These are phyloP conservation scores for Pueraria montana DNA, from an alignment of 306 rosid species.

Conservation along the genomic window DNA sequence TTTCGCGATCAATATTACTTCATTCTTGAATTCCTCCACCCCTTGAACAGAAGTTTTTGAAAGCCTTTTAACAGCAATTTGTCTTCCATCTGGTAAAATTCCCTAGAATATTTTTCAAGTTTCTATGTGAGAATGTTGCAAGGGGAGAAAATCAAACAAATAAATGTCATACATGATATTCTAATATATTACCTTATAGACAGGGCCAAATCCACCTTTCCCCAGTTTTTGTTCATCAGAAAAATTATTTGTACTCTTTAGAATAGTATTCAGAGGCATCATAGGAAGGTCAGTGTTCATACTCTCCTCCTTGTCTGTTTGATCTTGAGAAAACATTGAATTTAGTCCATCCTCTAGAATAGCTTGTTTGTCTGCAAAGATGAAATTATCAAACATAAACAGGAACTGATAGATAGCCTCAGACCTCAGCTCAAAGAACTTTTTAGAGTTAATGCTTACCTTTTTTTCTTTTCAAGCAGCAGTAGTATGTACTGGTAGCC, in stretches of 20 bases:
- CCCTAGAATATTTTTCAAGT: constrained; percentile 43
- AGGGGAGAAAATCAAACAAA: constrained; percentile 16
- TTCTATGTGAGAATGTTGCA: constrained; percentile 24
- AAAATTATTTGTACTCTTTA: constrained; percentile 46
- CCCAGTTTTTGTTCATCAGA: constrained; percentile 50
- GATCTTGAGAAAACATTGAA: constrained; percentile 45
- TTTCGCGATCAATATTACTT: constrained; percentile 65
- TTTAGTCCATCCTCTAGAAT: constrained; percentile 35
- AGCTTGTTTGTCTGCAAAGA: constrained; percentile 28
- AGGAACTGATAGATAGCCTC: neutral
- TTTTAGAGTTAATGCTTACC: constrained; percentile 32
- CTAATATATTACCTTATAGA: constrained; percentile 49
- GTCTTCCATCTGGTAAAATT: constrained; percentile 49
- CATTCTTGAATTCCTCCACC: constrained; percentile 54
- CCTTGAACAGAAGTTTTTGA: constrained; percentile 57
- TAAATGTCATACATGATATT: neutral
- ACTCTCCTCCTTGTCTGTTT: constrained; percentile 28
- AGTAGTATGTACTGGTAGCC: constrained; percentile 43
- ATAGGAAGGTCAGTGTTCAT: constrained; percentile 51
- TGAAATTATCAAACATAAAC: constrained; percentile 30
- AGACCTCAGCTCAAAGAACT: neutral
- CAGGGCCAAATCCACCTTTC: constrained; percentile 63
- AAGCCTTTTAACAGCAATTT: constrained; percentile 59
- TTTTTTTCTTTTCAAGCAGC: constrained; percentile 45
- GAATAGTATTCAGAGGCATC: constrained; percentile 51